phyloP scores from a whole-genome alignment of 257 asterid species.

The Phtheirospermum japonicum region DNA sequence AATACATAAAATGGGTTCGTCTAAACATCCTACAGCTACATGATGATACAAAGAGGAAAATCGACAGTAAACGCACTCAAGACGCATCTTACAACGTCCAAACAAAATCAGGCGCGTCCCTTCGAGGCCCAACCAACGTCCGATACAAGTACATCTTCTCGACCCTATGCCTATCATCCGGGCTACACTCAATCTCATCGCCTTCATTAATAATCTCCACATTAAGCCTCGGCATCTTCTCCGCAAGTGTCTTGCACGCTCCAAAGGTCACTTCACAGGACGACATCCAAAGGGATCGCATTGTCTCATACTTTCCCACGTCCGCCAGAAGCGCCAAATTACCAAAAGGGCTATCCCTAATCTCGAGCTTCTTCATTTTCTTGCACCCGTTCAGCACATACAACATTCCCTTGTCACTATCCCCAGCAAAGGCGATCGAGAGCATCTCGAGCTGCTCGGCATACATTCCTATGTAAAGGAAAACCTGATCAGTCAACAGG shows the following conservation, averaged over 20 bases:
- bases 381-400: conserved; percentile 79
- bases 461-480: conserved; percentile 82
- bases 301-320: conserved; percentile 88
- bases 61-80: neutral
- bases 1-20: conserved; percentile 21
- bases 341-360: conserved; percentile 82
- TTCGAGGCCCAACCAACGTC: conserved; percentile 67
- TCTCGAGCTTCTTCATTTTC: conserved; percentile 75
- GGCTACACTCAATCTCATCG: conserved; percentile 37
- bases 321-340: conserved; percentile 68
- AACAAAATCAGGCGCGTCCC: conserved; percentile 69
- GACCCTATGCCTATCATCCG: conserved; percentile 49
- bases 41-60: neutral
- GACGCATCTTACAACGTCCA: conserved; percentile 46
- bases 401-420: conserved; percentile 75
- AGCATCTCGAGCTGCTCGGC: conserved; percentile 88
- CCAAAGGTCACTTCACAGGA: conserved; percentile 78
- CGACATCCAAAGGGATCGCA: conserved; percentile 99
- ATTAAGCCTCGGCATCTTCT: conserved; percentile 73
- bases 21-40: conserved; percentile 26
- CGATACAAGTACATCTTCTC: conserved; percentile 82
- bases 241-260: conserved; percentile 74
- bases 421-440: conserved; percentile 78
- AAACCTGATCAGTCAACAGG: conserved; percentile 63
- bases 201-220: conserved; percentile 69